Percentiles rank a stretch among this genome's conserved stretches.
Evolutionary conservation across 371 early-diverging fungal species (phyloP).

Genomic region (Mucor mucedo): DNA sequence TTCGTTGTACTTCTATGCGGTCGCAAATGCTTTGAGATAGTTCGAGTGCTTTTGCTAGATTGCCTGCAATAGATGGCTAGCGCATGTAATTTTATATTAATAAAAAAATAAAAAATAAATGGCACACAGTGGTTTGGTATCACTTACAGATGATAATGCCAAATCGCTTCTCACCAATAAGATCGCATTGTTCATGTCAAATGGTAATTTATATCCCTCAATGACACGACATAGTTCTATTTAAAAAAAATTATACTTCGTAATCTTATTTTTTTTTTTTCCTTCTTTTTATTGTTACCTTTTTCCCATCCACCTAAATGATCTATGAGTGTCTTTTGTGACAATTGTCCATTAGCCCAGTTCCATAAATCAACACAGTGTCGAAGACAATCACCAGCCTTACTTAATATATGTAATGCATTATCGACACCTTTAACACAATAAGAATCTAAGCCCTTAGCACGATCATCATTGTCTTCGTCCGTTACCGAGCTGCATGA

Average conservation of each 20-base stretch:
- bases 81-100: slow-evolving; percentile 1
- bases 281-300: slow-evolving; percentile 21
- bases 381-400: slow-evolving; percentile 48
- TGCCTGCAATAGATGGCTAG: slow-evolving; percentile 51
- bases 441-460: slow-evolving; percentile 39
- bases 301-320: slow-evolving; percentile 40
- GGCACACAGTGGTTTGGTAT: background rate
- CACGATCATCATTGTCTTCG: slow-evolving; percentile 30
- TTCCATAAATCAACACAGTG: slow-evolving; percentile 50
- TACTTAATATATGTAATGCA: slow-evolving; percentile 44
- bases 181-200: slow-evolving; percentile 53
- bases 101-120: background rate
- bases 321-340: slow-evolving; percentile 30
- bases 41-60: slow-evolving; percentile 49
- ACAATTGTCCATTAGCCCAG: slow-evolving; percentile 35
- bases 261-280: background rate
- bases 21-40: slow-evolving; percentile 53
- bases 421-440: slow-evolving; percentile 51
- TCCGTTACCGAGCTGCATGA: background rate
- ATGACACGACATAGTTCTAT: slow-evolving; percentile 29
- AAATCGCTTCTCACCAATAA: slow-evolving; percentile 48
- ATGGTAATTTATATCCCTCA: slow-evolving; percentile 47
- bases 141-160: slow-evolving; percentile 47
- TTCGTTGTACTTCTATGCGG: slow-evolving; percentile 49
- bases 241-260: too few species aligned